phyloP scores from a whole-genome alignment of 2,329 filamentous ascomycete species.

The Colletotrichum salicis region DNA sequence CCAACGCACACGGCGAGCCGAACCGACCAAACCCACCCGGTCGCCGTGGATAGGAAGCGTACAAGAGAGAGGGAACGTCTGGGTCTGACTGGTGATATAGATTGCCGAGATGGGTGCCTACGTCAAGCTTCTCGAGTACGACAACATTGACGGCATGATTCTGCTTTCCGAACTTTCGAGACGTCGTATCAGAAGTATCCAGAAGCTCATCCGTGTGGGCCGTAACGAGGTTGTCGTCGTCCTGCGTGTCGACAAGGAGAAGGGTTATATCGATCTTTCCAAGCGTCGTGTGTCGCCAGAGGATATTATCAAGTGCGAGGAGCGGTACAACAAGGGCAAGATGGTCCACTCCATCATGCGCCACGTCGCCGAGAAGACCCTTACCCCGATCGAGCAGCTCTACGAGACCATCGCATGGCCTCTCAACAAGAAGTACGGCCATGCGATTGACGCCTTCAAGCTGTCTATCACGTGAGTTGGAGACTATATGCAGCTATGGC shows the following conservation, averaged over 20 bases:
- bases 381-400: constrained; percentile 90
- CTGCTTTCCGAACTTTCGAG: constrained; percentile 96
- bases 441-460: constrained; percentile 98
- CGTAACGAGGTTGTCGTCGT: constrained; percentile 99
- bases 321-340: constrained; percentile 99
- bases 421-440: constrained; percentile 95
- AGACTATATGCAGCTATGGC: too few relatives aligned
- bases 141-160: constrained; percentile 99
- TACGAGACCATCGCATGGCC: constrained; percentile 98
- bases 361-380: constrained; percentile 97
- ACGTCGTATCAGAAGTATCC: constrained; percentile 97
- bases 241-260: constrained; percentile 98
- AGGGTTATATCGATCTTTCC: constrained; percentile 98
- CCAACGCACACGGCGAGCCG: constrained; percentile 30
- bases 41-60: not conserved
- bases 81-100: constrained; percentile 54
- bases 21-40: constrained; percentile 15
- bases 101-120: constrained; percentile 99
- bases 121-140: constrained; percentile 98
- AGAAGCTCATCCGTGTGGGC: constrained; percentile 98
- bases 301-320: constrained; percentile 98
- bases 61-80: constrained; percentile 10
- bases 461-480: constrained; percentile 88
- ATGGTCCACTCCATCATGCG: constrained; percentile 99
- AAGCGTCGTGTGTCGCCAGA: constrained; percentile 98